Evolutionary conservation across 2,329 filamentous ascomycete genomes (phyloP).

Genomic region (Trichocomaceae sp.): DNA sequence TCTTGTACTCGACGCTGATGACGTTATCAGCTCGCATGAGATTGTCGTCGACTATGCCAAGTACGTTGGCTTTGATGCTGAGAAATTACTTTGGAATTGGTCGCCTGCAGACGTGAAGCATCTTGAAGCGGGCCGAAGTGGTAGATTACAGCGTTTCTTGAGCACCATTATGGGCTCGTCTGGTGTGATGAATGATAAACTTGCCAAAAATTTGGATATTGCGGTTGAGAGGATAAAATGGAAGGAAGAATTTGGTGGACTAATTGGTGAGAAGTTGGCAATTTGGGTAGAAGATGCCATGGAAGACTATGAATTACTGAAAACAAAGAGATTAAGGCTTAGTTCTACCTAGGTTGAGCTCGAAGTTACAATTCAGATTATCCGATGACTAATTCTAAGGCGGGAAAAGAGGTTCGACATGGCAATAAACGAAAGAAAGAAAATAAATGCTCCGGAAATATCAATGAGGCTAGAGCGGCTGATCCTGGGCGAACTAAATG

Average conservation of each 20-base stretch:
- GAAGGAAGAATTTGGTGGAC: not conserved
- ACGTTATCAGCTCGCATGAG: not conserved
- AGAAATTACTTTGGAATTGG: not conserved
- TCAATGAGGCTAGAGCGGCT: no score
- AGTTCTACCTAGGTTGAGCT: not conserved
- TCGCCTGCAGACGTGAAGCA: not conserved
- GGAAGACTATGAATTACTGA: not conserved
- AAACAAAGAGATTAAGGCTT: not conserved
- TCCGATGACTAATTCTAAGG: no score
- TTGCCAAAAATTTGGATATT: not conserved
- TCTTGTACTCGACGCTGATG: not conserved
- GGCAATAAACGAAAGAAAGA: no score
- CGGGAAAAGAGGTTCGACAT: no score
- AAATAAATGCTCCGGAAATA: no score
- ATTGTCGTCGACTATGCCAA: not conserved
- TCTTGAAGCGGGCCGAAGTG: not conserved
- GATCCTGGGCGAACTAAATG: no score
- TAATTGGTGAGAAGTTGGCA: not conserved
- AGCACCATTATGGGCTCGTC: not conserved
- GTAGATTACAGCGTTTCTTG: not conserved
- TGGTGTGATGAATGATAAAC: not conserved
- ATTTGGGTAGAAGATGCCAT: not conserved
- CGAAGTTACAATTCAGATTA: no score
- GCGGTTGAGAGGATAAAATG: not conserved
- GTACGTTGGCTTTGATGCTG: not conserved